Evolutionary conservation across 1,284 basidiomycete genomes (phyloP), one percentile per base, ranked within the genome.

Genomic region (Irpex lacteus): DNA sequence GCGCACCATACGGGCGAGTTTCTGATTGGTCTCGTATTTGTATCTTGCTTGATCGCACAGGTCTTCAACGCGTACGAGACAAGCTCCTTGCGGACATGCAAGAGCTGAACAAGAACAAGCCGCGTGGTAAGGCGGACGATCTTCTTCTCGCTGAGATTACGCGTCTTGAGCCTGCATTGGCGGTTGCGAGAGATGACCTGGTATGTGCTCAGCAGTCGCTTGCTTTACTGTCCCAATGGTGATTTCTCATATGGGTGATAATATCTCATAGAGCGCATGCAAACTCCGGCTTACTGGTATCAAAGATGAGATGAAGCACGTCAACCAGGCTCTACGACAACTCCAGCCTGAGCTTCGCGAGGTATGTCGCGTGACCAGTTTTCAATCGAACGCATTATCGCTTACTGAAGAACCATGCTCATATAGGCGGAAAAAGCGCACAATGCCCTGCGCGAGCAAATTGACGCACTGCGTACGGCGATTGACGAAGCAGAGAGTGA

Each of bases 121-220:
- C 94, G 1, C 86, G 90, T 34, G 85, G 86, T 4, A 92, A 91
- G 73, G 89, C 86, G 1, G 96, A 98, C 69, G 96, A 98, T 63
- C 84, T 83, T 38, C 79, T 96, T 8, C 78, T 91, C 9, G 84
- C 87, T 19, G 89, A 94, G 69, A 89, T 98, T 66, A 86, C 86
- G 4, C 85, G 94, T 9, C 77, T 96, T 4, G 94, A 98, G 72
- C 87, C 91, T 0, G 84, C 89, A 37, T 80, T 90, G 6, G 82
- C 84, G 0, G 82, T 95, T 2, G 85, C 88, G 1, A 86, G 85
- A 68, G 96, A 98, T 73, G 96, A 98, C 73, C 77, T 95, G 70
- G 94, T 95, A 68, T 65, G 85, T 76, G 18, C 9, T 26, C 4
- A 19, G 19, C 49, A 18, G 26, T 34, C 11, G 18, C 1, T 18